phyloP scores from a whole-genome alignment of 2,329 filamentous ascomycete genomes.

The Botrytis medusae region DNA sequence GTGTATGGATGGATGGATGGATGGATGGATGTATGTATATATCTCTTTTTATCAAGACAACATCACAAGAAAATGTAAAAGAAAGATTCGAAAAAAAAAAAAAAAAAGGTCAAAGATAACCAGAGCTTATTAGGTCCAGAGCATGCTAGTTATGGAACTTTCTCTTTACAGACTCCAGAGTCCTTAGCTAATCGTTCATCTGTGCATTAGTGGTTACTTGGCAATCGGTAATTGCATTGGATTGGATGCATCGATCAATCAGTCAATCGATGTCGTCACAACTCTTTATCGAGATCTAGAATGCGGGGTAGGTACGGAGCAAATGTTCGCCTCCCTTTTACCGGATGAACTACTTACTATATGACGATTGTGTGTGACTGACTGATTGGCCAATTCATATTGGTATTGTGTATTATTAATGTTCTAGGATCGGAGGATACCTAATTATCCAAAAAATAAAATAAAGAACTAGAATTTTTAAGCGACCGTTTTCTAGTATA shows the following conservation, averaged over 20 bases:
- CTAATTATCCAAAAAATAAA: background rate
- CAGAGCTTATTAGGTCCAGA: background rate
- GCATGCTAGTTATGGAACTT: background rate
- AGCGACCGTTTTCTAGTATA: background rate
- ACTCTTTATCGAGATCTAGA: background rate
- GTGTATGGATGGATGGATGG: too few relatives aligned
- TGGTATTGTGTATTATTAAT: background rate
- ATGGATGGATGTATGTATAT: too few relatives aligned
- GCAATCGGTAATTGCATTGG: background rate
- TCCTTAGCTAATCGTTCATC: constrained; percentile 1
- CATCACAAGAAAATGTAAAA: too few relatives aligned
- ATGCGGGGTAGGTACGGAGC: background rate
- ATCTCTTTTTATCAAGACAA: background rate
- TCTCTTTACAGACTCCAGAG: background rate
- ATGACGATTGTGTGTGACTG: background rate
- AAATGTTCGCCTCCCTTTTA: background rate
- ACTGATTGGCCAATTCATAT: background rate
- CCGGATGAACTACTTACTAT: background rate
- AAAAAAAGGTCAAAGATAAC: too few relatives aligned
- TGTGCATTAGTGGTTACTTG: background rate
- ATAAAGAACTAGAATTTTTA: background rate
- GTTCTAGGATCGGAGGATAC: background rate
- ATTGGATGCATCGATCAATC: background rate
- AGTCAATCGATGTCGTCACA: constrained; percentile 9
- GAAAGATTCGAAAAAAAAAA: background rate